Evolutionary conservation across 169 alveolate genomes (phyloP).

Genomic region (Plasmodium cynomolgi): DNA sequence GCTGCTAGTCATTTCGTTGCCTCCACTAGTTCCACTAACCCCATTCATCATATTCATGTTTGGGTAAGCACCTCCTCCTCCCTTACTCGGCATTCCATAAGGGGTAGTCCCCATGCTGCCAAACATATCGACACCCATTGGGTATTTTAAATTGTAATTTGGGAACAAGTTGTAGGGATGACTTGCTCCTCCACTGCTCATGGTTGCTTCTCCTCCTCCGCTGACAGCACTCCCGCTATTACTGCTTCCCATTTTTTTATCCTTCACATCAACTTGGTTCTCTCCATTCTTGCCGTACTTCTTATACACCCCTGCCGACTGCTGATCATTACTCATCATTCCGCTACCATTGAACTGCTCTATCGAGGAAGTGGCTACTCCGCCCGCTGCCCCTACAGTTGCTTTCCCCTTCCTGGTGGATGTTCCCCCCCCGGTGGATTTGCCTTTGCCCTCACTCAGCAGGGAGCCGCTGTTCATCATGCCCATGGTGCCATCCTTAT

Average conservation of each 20-base stretch:
- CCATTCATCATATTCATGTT: conserved; percentile 11
- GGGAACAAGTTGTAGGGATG: conserved; percentile 36
- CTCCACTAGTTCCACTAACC: not conserved
- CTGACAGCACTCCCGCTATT: not conserved
- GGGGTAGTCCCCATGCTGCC: not conserved
- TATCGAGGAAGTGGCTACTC: not conserved
- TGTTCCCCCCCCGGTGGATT: not conserved
- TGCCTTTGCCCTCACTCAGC: not conserved
- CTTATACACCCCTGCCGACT: conserved; percentile 13
- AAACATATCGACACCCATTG: conserved; percentile 49
- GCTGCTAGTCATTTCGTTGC: not conserved
- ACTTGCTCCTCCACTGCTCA: not conserved
- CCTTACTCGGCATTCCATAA: not conserved
- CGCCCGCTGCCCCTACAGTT: not conserved
- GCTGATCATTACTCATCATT: conserved; percentile 4
- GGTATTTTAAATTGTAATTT: conserved; percentile 61
- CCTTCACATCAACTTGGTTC: not conserved
- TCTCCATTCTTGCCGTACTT: conserved; percentile 8
- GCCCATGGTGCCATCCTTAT: not conserved
- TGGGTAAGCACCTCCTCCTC: not conserved
- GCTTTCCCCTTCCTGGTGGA: not conserved
- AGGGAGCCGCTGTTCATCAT: conserved; percentile 3
- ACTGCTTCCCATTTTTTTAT: conserved; percentile 2
- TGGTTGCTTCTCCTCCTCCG: not conserved
- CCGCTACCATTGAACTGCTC: conserved; percentile 7